phyloP scores from a whole-genome alignment of 768 basidiomycete genomes.

The Leccinum barrowsii region DNA sequence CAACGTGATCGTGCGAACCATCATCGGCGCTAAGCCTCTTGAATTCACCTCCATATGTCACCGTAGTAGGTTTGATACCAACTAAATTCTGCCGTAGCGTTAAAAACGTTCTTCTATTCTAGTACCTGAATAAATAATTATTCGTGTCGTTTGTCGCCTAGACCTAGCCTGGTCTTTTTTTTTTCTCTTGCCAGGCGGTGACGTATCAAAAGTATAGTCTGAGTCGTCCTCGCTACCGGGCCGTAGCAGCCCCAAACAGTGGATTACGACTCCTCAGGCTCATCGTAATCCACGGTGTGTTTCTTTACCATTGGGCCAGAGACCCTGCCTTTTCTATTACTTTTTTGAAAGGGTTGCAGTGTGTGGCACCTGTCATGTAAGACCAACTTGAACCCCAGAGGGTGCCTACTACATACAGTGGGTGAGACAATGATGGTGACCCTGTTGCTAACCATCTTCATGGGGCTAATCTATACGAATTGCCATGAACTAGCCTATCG shows the following conservation, averaged over 20 bases:
- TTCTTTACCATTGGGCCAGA: neutral
- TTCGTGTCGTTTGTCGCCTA: too few species aligned
- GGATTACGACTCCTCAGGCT: neutral
- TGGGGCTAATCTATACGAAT: neutral
- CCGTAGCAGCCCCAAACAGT: neutral
- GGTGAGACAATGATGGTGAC: too few species aligned
- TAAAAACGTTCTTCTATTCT: neutral
- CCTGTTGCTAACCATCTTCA: neutral
- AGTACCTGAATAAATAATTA: neutral
- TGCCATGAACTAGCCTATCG: neutral
- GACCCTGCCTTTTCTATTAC: too few species aligned
- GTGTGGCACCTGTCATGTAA: neutral
- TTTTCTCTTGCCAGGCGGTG: neutral
- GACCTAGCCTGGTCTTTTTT: too few species aligned
- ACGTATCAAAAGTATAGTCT: neutral
- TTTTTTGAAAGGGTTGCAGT: too few species aligned
- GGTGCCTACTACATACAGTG: too few species aligned
- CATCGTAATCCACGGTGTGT: neutral
- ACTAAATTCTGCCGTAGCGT: neutral
- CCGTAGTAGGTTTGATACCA: neutral
- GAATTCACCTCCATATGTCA: neutral
- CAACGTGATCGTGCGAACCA: conserved; percentile 23
- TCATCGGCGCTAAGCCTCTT: too few species aligned
- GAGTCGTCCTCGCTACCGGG: neutral
- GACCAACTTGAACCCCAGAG: too few species aligned